Conservation (phyloP, 495 filamentous ascomycete genomes). For the Hypoxylon fuscum region DNA sequence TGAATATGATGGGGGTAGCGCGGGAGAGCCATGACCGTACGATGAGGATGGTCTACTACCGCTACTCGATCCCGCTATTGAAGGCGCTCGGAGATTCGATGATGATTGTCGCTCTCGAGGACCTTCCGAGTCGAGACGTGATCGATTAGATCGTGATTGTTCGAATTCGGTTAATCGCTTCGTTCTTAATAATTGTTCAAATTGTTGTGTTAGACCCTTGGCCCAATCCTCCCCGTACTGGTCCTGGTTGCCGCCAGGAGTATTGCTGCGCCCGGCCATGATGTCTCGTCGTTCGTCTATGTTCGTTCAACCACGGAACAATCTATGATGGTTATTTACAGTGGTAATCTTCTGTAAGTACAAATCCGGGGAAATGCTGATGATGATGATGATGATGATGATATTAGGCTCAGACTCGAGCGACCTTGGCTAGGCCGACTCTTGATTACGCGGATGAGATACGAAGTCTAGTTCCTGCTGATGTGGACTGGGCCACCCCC, state of each 20-base stretch:
- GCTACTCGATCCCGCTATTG: conserved; percentile 44
- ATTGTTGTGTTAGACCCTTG: conserved; percentile 64
- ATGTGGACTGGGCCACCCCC: conserved; percentile 32
- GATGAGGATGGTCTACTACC: conserved; percentile 53
- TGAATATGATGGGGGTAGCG: conserved; percentile 69
- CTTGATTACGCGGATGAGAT: conserved; percentile 31
- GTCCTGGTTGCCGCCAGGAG: conserved; percentile 37
- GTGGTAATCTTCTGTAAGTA: neutral
- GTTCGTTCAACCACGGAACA: conserved; percentile 1
- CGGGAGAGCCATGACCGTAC: conserved; percentile 36
- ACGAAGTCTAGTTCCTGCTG: conserved; percentile 24
- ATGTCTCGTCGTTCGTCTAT: conserved; percentile 10
- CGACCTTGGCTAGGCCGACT: conserved; percentile 12
- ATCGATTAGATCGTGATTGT: conserved; percentile 59
- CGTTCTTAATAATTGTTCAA: conserved; percentile 79
- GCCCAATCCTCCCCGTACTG: conserved; percentile 64
- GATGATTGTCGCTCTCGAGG: conserved; percentile 55
- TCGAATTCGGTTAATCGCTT: conserved; percentile 81
- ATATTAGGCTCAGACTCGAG: conserved; percentile 17
- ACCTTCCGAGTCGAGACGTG: conserved; percentile 30
- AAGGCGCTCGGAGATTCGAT: conserved; percentile 50
- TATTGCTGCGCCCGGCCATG: conserved; percentile 38
- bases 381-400: neutral
- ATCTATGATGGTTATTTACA: conserved; percentile 1
- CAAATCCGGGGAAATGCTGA: neutral